Base-by-base conservation (phyloP, 257 asterid genomes). In the Petunia secreta region DNA sequence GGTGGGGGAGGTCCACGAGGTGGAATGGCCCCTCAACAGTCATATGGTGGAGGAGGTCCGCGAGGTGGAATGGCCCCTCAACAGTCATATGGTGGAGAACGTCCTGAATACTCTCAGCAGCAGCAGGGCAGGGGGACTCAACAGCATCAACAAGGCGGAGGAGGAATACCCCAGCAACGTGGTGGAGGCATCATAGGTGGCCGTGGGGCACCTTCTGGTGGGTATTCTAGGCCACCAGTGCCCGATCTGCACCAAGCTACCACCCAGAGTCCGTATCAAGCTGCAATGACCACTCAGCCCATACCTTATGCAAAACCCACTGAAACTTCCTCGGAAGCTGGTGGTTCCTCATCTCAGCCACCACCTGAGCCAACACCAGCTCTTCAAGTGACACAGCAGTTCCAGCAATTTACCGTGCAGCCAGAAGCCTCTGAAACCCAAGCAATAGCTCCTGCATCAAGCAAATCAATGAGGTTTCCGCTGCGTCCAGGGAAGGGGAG, bases 221-320 rank as follows among this genome's bases (percentile, higher is more conserved):
- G 92, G 85, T 96, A 91, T 79, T 85, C 93, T 44, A 85, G 93
- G 86, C 93, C 91, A 75, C 91, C 93, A 14, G 82, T 87, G 77
- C 91, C 98, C 97, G 97, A 92, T 94, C 99, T 91, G 97, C 98
- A 91, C 90, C 99, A 93, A 95, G 98, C 98, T 58, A 89, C 78
- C 78, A 25, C 90, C 83, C 90, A 80, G 89, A 78, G 88, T 79
- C 84, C 87, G 40, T 84, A 84, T 86, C 93, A 87, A 89, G 84
- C 91, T 75, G 91, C 84, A 66, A 63, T 80, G 83, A 80, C 63
- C 15, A 76, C 90, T 82, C 92, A 84, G 79, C 85, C 90, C 48
- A 58, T 40, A 65, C 83, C 91, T 3, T 86, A 85, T 81, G 90
- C 75, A 64, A 66, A 82, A 66, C 89, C 90, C 38, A 83, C 54